These are phyloP conservation scores for Pulveroboletus frians DNA, from an alignment of 768 basidiomycete species.

Conservation along the genomic window DNA sequence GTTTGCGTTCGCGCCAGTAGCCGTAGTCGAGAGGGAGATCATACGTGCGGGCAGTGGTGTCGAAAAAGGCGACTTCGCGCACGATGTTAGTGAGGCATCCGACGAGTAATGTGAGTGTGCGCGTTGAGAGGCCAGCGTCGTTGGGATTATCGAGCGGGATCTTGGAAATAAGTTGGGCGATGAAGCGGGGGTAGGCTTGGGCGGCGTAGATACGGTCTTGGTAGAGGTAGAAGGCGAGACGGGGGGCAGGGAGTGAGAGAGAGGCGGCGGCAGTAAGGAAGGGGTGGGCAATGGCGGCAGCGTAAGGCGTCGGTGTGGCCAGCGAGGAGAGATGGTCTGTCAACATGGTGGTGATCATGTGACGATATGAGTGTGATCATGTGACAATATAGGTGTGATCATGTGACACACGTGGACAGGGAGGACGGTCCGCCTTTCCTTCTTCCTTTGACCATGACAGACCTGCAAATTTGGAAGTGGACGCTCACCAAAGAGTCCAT, in stretches of 20 bases:
- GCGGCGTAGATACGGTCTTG: conserved; percentile 75
- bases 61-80: conserved; percentile 57
- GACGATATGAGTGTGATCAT: neutral
- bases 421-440: neutral
- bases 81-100: conserved; percentile 55
- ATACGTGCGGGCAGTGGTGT: conserved; percentile 40
- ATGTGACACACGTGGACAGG: conserved; percentile 1
- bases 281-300: conserved; percentile 46
- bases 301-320: conserved; percentile 36
- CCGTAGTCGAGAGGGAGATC: conserved; percentile 38
- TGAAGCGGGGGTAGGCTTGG: conserved; percentile 69
- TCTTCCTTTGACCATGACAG: conserved; percentile 1
- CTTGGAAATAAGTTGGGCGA: conserved; percentile 57
- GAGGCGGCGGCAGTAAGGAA: conserved; percentile 59
- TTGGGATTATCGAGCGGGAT: conserved; percentile 40
- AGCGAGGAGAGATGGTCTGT: conserved; percentile 35
- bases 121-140: conserved; percentile 22
- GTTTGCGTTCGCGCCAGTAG: conserved; percentile 48
- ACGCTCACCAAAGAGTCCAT: conserved; percentile 51
- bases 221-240: conserved; percentile 58
- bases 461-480: conserved; percentile 41
- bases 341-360: neutral
- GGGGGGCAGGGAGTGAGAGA: conserved; percentile 41
- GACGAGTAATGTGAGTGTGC: conserved; percentile 42
- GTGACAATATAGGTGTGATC: neutral